Base-by-base conservation (phyloP, 805 yeast species). In the Metschnikowia koreensis region DNA sequence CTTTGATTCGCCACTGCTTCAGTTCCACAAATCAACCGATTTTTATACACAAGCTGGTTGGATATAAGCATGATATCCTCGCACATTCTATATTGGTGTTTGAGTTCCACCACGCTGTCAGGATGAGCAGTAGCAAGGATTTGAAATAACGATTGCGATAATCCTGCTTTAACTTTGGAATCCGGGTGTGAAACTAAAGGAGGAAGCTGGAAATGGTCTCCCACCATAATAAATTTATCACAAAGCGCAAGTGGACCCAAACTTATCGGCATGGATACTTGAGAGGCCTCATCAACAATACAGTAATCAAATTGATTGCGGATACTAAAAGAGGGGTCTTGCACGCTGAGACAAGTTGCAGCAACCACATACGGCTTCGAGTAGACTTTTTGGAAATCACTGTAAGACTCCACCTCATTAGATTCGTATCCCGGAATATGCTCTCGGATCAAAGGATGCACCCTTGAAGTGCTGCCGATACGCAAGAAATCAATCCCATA, bases 271-370 rank as follows among this genome's bases (percentile, higher is more conserved):
- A 93, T 76, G 0, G 97, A 86, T 0, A 93, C 88, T 63, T 94
- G 99, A 1, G 97, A 91, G 0, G 98, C 98, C 66, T 94, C 99
- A 66, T 94, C 99, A 41, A 94, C 80, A 40, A 94, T 91, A 64
- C 97, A 96, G 64, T 88, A 93, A 62, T 94, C 99, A 67, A 94
- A 94, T 13, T 71, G 76, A 34, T 61, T 74, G 61, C 79, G 69
- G 48, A 76, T 67, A 17, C 66, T 73, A 60, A 91, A 85, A 2
- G 83, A 66, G 63, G 83, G 75, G 62, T 86, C 89, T 36, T 71
- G 76, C 15, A 90, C 79, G 0, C 96, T 92, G 41, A 93, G 72
- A 62, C 96, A 89, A 0, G 99, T 94, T 1, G 91, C 80, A 0
- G 97, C 99, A 1, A 94, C 94, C 2, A 94, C 84, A 15, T 80